Percentiles rank a stretch among this genome's conserved stretches.
Conservation (phyloP, 805 yeast species). For the Hanseniaspora lachancei region DNA sequence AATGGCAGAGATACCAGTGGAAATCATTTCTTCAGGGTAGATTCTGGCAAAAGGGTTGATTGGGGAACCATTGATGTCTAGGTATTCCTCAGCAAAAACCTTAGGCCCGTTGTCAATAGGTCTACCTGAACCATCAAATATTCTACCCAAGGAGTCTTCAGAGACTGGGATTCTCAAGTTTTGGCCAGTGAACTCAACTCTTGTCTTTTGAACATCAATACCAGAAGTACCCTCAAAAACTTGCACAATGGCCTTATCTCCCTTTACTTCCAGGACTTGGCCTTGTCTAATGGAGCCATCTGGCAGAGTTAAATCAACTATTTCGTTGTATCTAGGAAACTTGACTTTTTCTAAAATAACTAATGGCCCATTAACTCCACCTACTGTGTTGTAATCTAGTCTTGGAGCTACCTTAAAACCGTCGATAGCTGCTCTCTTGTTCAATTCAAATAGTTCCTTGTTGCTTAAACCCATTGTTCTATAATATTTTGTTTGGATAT, state of each 20-base stretch:
- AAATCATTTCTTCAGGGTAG: conserved; percentile 99
- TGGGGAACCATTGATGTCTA: conserved; percentile 97
- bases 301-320: conserved; percentile 90
- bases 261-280: conserved; percentile 95
- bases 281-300: conserved; percentile 94
- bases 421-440: conserved; percentile 82
- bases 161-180: conserved; percentile 86
- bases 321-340: conserved; percentile 86
- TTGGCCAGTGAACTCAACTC: conserved; percentile 94
- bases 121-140: conserved; percentile 97
- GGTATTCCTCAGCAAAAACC: conserved; percentile 94
- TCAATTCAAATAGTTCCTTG: conserved; percentile 47
- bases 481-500: background rate
- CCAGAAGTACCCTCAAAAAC: conserved; percentile 99
- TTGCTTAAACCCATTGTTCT: conserved; percentile 22
- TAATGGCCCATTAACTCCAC: conserved; percentile 96
- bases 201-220: conserved; percentile 93
- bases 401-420: conserved; percentile 88
- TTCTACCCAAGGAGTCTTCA: conserved; percentile 94
- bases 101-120: conserved; percentile 97
- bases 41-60: conserved; percentile 96
- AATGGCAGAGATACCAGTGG: conserved; percentile 96
- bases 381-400: conserved; percentile 86
- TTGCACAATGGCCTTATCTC: conserved; percentile 93
- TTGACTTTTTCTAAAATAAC: conserved; percentile 80